phyloP scores from a whole-genome alignment of 2,329 filamentous ascomycete species.

The Aureobasidium sp. region DNA sequence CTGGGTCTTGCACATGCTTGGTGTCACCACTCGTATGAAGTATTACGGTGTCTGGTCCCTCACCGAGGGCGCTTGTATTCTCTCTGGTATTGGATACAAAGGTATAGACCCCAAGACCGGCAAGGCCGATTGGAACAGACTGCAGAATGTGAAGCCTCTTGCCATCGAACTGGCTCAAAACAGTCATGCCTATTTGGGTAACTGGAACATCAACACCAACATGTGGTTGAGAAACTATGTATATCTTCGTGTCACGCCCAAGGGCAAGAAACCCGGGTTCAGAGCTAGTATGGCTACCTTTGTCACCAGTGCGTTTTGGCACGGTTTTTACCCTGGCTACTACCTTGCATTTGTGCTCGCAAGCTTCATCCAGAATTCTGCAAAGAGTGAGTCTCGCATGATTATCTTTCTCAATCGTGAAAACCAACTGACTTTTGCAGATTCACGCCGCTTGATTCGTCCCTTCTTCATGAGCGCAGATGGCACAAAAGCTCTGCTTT shows the following conservation, averaged over 20 bases:
- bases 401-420: background rate
- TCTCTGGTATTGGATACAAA: constrained; percentile 89
- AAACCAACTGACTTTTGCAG: constrained; percentile 39
- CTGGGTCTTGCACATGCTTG: constrained; percentile 76
- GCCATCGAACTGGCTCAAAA: constrained; percentile 88
- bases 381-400: constrained; percentile 67
- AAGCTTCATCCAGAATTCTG: constrained; percentile 83
- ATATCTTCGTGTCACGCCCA: constrained; percentile 89
- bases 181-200: constrained; percentile 80
- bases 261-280: constrained; percentile 94
- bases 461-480: constrained; percentile 85
- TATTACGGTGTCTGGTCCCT: constrained; percentile 96
- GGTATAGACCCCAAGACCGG: constrained; percentile 79
- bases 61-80: constrained; percentile 88
- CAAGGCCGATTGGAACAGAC: constrained; percentile 79
- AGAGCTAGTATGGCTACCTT: constrained; percentile 91
- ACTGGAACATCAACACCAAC: constrained; percentile 99
- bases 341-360: constrained; percentile 86
- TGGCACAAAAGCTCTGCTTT: constrained; percentile 58
- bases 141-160: constrained; percentile 83
- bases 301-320: constrained; percentile 90
- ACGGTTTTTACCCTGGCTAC: constrained; percentile 96
- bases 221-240: constrained; percentile 94
- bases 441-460: constrained; percentile 79
- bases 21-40: constrained; percentile 74